These are phyloP conservation scores for Solanum appendiculatum DNA, from an alignment of 257 asterid species.

Conservation along the genomic window DNA sequence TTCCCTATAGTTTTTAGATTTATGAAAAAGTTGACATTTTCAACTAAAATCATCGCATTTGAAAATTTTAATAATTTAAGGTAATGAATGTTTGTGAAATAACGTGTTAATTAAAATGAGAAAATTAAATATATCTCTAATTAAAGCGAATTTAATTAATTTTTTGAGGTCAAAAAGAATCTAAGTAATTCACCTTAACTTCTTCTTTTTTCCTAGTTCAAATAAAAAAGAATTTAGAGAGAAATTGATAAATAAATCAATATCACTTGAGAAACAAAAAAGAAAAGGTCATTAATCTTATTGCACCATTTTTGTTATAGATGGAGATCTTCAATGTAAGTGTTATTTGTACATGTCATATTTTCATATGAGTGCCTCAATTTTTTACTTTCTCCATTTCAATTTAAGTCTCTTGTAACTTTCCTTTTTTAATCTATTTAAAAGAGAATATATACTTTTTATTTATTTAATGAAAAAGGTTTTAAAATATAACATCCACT, in stretches of 20 bases:
- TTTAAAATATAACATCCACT: not conserved
- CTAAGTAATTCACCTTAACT: not conserved
- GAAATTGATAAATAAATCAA: not conserved
- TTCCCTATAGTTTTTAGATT: not conserved
- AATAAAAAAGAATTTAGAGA: not conserved
- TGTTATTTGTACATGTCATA: not conserved
- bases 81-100: not conserved
- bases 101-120: not conserved
- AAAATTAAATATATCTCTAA: not conserved
- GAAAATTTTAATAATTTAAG: not conserved
- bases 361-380: not conserved
- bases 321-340: not conserved
- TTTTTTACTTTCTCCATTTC: not conserved
- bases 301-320: not conserved
- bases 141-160: not conserved
- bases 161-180: not conserved
- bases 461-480: too few relatives aligned
- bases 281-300: not conserved
- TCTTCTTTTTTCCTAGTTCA: not conserved
- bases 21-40: not conserved
- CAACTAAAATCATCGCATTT: not conserved
- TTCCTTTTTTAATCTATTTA: not conserved
- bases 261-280: not conserved
- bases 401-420: not conserved
- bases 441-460: too few relatives aligned